Conservation (phyloP, 352 stramenopile genomes). For the Phytophthora parvispora region DNA sequence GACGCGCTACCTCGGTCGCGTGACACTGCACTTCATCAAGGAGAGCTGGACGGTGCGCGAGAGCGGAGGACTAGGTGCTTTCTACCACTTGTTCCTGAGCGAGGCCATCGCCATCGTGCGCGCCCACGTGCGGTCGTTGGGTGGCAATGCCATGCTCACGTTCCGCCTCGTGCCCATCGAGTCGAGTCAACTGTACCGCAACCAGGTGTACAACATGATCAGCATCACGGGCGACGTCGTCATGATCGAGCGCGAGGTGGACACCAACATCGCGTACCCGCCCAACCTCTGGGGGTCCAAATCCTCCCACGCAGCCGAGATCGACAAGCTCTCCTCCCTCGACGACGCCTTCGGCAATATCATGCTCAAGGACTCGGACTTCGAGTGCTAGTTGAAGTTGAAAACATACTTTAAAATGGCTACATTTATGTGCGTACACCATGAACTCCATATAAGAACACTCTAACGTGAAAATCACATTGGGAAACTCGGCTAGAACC, state of each 20-base stretch:
- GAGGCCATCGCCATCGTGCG: conserved; percentile 91
- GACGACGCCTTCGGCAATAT: conserved; percentile 23
- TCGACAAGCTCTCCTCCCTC: conserved; percentile 15
- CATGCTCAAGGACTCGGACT: conserved; percentile 9
- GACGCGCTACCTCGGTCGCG: conserved; percentile 81
- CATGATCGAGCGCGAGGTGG: conserved; percentile 76
- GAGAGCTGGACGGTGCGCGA: conserved; percentile 92
- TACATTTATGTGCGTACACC: neutral
- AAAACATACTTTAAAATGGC: neutral
- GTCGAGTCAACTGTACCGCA: conserved; percentile 89
- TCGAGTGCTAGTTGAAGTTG: conserved; percentile 2
- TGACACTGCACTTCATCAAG: conserved; percentile 93
- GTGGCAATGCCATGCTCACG: conserved; percentile 89
- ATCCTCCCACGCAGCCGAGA: conserved; percentile 26
- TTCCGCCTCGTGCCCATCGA: conserved; percentile 91
- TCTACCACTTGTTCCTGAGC: conserved; percentile 91
- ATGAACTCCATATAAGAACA: neutral
- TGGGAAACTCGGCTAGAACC: neutral
- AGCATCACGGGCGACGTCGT: conserved; percentile 90
- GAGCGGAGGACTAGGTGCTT: conserved; percentile 84
- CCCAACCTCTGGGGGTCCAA: conserved; percentile 44
- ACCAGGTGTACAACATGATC: conserved; percentile 95
- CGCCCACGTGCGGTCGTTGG: conserved; percentile 83
- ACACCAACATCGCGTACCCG: conserved; percentile 41
- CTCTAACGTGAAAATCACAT: neutral